phyloP scores from a whole-genome alignment of 176 grass and related monocot species.

The Dendrocalamus sinicus region DNA sequence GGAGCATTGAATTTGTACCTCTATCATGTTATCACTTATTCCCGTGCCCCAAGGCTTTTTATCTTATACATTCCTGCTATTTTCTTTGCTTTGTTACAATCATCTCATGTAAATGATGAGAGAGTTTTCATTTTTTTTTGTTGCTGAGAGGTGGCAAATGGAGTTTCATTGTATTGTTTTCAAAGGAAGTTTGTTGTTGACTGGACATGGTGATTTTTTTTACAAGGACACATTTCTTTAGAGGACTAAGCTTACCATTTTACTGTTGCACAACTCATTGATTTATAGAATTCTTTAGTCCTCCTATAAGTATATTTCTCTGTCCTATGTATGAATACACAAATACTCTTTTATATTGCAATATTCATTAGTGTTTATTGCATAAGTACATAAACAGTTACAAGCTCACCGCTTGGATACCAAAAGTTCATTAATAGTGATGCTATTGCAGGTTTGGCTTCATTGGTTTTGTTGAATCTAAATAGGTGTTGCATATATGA shows the following conservation, averaged over 20 bases:
- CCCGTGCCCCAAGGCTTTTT: no score
- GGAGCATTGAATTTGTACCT: no score
- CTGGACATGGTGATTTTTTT: not conserved
- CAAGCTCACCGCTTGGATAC: conserved; percentile 7
- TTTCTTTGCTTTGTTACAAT: no score
- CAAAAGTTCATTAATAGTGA: conserved; percentile 18
- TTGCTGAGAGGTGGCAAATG: not conserved
- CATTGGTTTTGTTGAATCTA: conserved; percentile 76
- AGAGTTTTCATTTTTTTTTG: conserved; percentile 26
- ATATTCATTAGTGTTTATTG: not conserved
- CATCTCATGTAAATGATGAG: not conserved
- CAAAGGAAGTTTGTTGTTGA: conserved; percentile 23
- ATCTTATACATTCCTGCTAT: no score
- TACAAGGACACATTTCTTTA: conserved; percentile 4
- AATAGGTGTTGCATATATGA: conserved; percentile 77
- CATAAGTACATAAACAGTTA: conserved; percentile 14
- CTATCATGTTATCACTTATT: no score
- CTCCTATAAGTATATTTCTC: conserved; percentile 8
- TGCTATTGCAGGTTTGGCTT: conserved; percentile 69
- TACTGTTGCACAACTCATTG: conserved; percentile 2
- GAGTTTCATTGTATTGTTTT: conserved; percentile 19
- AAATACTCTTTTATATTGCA: not conserved
- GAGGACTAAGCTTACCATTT: conserved; percentile 15
- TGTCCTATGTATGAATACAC: not conserved
- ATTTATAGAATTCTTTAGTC: conserved; percentile 29